These are phyloP conservation scores for Aquilaria yunnanensis DNA, from an alignment of 345 rosid species.

Conservation along the genomic window DNA sequence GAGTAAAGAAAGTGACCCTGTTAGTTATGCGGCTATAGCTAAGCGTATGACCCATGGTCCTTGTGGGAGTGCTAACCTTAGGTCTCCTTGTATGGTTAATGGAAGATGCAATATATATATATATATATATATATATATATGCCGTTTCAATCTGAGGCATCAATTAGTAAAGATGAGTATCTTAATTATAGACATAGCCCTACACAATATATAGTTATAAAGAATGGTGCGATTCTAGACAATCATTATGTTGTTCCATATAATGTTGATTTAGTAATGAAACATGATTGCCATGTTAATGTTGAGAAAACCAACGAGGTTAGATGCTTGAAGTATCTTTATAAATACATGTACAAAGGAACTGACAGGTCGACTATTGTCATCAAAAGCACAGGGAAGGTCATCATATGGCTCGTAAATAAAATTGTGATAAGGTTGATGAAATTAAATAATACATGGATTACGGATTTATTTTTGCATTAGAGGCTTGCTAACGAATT, in stretches of 20 bases:
- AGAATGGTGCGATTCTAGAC: neutral
- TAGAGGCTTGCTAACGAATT: neutral
- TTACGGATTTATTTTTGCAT: neutral
- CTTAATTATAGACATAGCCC: neutral
- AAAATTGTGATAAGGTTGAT: neutral
- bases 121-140: neutral
- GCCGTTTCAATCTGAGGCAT: neutral
- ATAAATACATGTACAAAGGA: too few species aligned
- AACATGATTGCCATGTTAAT: too few species aligned
- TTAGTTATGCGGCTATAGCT: neutral
- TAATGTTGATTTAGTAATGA: too few species aligned
- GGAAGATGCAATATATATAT: too few species aligned
- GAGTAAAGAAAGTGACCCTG: too few species aligned
- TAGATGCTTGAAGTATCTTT: too few species aligned
- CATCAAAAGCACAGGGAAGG: neutral
- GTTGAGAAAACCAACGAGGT: too few species aligned
- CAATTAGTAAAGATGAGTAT: neutral
- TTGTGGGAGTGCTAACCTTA: neutral
- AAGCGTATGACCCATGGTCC: constrained; percentile 6
- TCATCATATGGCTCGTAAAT: neutral
- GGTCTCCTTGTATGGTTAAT: neutral
- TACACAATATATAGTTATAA: neutral
- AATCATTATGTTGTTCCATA: too few species aligned
- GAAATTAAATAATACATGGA: neutral
- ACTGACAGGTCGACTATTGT: neutral